phyloP scores from a whole-genome alignment of 2,329 filamentous ascomycete species.

The Aspergillus sp. region DNA sequence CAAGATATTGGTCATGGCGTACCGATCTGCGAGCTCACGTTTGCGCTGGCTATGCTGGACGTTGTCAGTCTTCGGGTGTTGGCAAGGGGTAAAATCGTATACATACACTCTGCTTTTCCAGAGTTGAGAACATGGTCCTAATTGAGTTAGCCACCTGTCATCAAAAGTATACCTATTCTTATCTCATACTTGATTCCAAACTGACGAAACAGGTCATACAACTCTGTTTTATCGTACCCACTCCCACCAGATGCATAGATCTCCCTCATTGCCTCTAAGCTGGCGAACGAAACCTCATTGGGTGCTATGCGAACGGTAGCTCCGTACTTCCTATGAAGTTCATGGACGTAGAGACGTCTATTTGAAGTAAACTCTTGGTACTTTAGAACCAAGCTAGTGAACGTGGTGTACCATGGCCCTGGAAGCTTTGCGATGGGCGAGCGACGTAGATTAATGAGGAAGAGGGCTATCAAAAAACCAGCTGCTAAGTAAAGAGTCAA shows the following conservation, averaged over 20 bases:
- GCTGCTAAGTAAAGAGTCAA: conserved; percentile 2
- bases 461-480: neutral
- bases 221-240: conserved; percentile 39
- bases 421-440: conserved; percentile 21
- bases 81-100: neutral
- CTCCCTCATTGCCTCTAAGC: conserved; percentile 29
- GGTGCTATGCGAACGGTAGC: conserved; percentile 29
- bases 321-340: conserved; percentile 27
- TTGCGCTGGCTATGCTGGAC: conserved; percentile 62
- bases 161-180: too few species aligned
- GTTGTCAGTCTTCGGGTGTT: neutral
- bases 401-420: conserved; percentile 29
- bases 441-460: neutral
- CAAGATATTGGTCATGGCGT: conserved; percentile 68
- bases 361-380: conserved; percentile 31
- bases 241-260: conserved; percentile 35
- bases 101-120: conserved; percentile 13
- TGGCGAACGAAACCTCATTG: conserved; percentile 32
- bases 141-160: neutral
- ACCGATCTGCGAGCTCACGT: conserved; percentile 64
- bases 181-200: conserved; percentile 27
- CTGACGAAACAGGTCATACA: conserved; percentile 35
- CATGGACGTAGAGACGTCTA: conserved; percentile 29
- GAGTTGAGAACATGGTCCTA: conserved; percentile 21
- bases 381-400: conserved; percentile 30